Percentiles rank a stretch among this genome's conserved stretches.
These are phyloP conservation scores for Picea sitchensis DNA, from an alignment of 75 land plant species.

Conservation along the genomic window DNA sequence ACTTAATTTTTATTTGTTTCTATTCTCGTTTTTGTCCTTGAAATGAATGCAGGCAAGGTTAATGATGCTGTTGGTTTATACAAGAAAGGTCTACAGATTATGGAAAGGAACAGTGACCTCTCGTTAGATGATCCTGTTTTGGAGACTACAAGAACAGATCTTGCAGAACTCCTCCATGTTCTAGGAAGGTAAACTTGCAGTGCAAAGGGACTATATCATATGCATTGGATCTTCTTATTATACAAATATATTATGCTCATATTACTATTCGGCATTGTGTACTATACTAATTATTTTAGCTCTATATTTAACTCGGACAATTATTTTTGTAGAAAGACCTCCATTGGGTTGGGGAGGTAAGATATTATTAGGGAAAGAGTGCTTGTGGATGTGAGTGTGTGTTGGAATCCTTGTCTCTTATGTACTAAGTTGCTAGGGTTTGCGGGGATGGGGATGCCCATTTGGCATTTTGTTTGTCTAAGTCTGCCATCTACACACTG, in stretches of 20 bases:
- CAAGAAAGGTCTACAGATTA: constrained; percentile 54
- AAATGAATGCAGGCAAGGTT: constrained; percentile 47
- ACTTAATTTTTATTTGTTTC: background rate
- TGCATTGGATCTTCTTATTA: background rate
- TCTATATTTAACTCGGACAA: background rate
- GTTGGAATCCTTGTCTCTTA: background rate
- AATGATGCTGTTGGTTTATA: constrained; percentile 66
- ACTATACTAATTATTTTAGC: background rate
- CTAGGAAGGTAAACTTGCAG: constrained; percentile 55
- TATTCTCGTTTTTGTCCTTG: background rate
- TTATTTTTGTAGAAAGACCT: background rate
- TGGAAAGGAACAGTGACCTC: constrained; percentile 44
- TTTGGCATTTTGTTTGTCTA: too few relatives aligned
- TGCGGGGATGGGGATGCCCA: too few relatives aligned
- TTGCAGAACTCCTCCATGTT: constrained; percentile 75
- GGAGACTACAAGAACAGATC: constrained; percentile 71
- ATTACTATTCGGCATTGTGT: too few relatives aligned
- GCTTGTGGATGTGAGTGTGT: background rate
- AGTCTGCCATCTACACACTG: too few relatives aligned
- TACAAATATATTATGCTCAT: background rate
- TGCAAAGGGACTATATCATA: background rate
- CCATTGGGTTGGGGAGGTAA: background rate
- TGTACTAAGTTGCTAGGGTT: too few relatives aligned
- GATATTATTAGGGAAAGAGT: background rate
- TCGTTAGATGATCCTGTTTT: constrained; percentile 50